Percentiles rank a stretch among this genome's conserved stretches.
Conservation (phyloP, 306 rosid species). For the Calophaca sinica region DNA sequence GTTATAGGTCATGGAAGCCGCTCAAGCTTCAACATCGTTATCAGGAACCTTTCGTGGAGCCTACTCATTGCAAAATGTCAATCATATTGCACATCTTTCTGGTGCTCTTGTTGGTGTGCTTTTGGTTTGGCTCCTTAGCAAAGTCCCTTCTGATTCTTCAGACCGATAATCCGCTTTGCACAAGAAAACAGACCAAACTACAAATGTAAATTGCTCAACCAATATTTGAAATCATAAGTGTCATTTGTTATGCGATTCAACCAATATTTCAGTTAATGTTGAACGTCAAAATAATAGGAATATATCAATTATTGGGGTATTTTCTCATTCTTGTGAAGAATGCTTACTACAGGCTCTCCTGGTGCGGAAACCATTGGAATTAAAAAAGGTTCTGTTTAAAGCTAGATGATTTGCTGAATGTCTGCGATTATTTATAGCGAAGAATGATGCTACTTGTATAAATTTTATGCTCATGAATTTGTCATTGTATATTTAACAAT, state of each 20-base stretch:
- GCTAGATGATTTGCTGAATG: background rate
- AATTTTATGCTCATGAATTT: background rate
- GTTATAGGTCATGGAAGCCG: constrained; percentile 93
- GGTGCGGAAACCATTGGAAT: background rate
- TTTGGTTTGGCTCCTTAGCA: constrained; percentile 91
- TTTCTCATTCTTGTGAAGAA: constrained; percentile 3
- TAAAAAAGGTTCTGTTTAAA: constrained; percentile 19
- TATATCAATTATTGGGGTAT: background rate
- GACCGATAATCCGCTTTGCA: constrained; percentile 45
- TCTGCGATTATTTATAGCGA: background rate
- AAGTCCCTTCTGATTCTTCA: constrained; percentile 73
- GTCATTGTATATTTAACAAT: constrained; percentile 15
- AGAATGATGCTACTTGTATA: constrained; percentile 31
- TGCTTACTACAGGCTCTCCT: constrained; percentile 10
- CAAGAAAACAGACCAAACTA: constrained; percentile 41
- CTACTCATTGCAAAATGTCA: constrained; percentile 69
- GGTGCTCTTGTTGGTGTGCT: constrained; percentile 97
- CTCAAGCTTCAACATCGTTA: constrained; percentile 87
- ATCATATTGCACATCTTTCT: constrained; percentile 94
- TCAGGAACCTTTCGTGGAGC: constrained; percentile 68
- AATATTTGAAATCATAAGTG: constrained; percentile 18
- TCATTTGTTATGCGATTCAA: too few species aligned
- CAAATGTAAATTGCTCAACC: constrained; percentile 33
- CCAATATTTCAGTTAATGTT: too few species aligned
- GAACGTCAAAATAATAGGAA: background rate